Conservation (phyloP, 495 filamentous ascomycete species). For the Chaetomium cochliodes region DNA sequence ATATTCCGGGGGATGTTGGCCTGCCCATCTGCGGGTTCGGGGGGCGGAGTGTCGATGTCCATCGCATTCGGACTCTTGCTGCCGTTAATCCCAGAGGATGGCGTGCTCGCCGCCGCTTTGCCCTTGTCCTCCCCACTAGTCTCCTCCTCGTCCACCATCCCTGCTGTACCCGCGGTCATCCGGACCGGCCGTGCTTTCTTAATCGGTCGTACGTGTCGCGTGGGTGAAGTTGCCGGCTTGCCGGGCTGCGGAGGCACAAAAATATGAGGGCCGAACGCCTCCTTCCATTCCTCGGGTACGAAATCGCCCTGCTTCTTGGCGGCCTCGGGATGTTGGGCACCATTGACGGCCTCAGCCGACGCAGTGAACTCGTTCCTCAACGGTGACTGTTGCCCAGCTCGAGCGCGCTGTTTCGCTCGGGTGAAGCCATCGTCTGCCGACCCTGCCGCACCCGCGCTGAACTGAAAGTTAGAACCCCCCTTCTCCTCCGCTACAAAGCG, state of each 20-base stretch:
- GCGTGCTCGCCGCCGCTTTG: slow-evolving; percentile 27
- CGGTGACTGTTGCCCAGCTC: slow-evolving; percentile 37
- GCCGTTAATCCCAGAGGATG: slow-evolving; percentile 22
- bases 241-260: slow-evolving; percentile 48
- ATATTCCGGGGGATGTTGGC: slow-evolving; percentile 43
- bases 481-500: slow-evolving; percentile 49
- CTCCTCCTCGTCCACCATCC: slow-evolving; percentile 48
- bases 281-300: slow-evolving; percentile 63
- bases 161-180: slow-evolving; percentile 46
- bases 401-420: slow-evolving; percentile 38
- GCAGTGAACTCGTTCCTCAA: slow-evolving; percentile 23
- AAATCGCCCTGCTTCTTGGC: slow-evolving; percentile 48
- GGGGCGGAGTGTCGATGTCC: slow-evolving; percentile 55
- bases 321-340: slow-evolving; percentile 14
- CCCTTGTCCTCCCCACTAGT: slow-evolving; percentile 37
- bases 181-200: slow-evolving; percentile 46
- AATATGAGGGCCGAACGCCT: slow-evolving; percentile 60
- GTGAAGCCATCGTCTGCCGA: slow-evolving; percentile 33
- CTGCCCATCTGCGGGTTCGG: slow-evolving; percentile 22
- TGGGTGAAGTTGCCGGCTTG: slow-evolving; percentile 41
- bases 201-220: slow-evolving; percentile 32
- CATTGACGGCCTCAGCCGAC: slow-evolving; percentile 22
- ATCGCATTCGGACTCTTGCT: slow-evolving; percentile 49
- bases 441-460: slow-evolving; percentile 43
- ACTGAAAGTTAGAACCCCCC: slow-evolving; percentile 36